Base-by-base conservation (phyloP, 2,329 filamentous ascomycete species). In the Alternaria triticimaculans region DNA sequence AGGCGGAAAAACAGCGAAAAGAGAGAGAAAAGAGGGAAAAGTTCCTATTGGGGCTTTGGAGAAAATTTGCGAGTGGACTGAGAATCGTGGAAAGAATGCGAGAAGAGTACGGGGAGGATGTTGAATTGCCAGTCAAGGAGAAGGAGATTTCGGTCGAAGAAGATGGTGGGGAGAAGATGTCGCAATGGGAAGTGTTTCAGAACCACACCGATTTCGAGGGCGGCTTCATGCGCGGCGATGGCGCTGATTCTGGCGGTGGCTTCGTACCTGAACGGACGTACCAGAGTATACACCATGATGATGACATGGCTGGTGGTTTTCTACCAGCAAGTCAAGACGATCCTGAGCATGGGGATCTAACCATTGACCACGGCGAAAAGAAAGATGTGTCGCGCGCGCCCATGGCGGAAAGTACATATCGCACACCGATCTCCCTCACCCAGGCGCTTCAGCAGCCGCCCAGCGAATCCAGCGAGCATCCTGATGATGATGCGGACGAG, bases 21-120 rank as follows among this genome's bases (percentile, higher is more conserved):
- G 94, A 97, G 75, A 90, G 96, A 63, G 90, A 92, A 63, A 97
- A 97, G 81, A 86, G 92, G 8, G 88, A 90, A 55, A 94, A 92
- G 66, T 85, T 87, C 12, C 89, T 92, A 1, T 76, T 98, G 49
- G 87, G 86, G 1, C 87, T 89, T 69, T 99, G 96, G 96, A 88
- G 92, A 61, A 96, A 92, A 79, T 93, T 97, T 71, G 80, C 97
- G 14, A 92, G 94, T 84, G 94, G 94, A 0, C 77, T 97, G 80
- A 87, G 93, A 4, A 96, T 98, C 61, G 86, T 93, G 0, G 67
- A 78, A 54, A 65, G 76, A 15, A 74, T 79, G 74, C 74, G 70
- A 41, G 66, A 69, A 6, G 74, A 78, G 56, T 78, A 78, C 60
- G 76, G 76, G 0, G 74, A 78, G 0, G 74, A 77, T 26, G 67